phyloP scores from a whole-genome alignment of 345 rosid genomes.

The Heritiera fomes region DNA sequence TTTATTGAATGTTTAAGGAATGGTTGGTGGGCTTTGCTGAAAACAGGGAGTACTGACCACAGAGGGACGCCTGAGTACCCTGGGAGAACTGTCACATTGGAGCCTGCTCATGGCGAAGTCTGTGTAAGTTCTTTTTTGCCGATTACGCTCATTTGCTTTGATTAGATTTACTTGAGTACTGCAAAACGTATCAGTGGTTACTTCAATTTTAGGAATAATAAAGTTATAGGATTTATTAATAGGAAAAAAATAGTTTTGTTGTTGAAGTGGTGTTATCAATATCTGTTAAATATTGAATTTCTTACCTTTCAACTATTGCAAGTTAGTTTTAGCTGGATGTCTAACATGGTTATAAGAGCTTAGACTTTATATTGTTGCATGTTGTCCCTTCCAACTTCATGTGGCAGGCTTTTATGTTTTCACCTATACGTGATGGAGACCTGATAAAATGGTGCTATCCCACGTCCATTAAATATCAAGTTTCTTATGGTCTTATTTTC shows the following conservation, averaged over 20 bases:
- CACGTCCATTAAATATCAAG: too few species aligned
- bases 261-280: too few species aligned
- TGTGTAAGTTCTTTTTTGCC: slow-evolving; percentile 53
- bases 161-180: background rate
- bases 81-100: slow-evolving; percentile 83
- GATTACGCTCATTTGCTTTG: background rate
- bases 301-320: too few species aligned
- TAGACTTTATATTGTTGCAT: too few species aligned
- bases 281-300: too few species aligned
- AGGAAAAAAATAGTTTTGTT: background rate
- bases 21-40: slow-evolving; percentile 1
- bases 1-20: background rate
- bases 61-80: slow-evolving; percentile 85
- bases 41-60: slow-evolving; percentile 88
- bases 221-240: background rate
- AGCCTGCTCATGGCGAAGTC: slow-evolving; percentile 64
- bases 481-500: too few species aligned
- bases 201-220: background rate
- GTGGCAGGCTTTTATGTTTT: too few species aligned
- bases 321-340: too few species aligned
- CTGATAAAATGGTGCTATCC: too few species aligned
- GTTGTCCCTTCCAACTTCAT: too few species aligned
- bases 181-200: background rate
- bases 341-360: too few species aligned
- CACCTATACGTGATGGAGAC: too few species aligned